A percentile compares a stretch with the other conserved stretches of the same genome.
These are phyloP conservation scores for Terfezia boudieri DNA, from an alignment of 495 filamentous ascomycete species.

Conservation along the genomic window DNA sequence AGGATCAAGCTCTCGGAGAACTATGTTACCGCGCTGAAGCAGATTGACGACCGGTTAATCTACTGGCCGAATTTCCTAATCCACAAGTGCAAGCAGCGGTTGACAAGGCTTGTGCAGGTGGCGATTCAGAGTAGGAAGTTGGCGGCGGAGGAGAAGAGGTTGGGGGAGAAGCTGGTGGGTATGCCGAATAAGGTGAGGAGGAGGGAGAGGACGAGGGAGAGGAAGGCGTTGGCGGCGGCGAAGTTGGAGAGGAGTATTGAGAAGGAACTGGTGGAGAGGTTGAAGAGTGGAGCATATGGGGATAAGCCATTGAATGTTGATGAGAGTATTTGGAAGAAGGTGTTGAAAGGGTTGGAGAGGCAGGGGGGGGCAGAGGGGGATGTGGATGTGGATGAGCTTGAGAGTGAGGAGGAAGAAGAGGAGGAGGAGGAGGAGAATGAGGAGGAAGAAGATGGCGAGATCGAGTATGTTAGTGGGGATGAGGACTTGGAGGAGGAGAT, in stretches of 20 bases:
- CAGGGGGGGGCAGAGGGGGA: slow-evolving; percentile 66
- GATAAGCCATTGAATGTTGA: slow-evolving; percentile 86
- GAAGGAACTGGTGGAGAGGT: slow-evolving; percentile 75
- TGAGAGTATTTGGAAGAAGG: slow-evolving; percentile 91
- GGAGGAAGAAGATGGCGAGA: slow-evolving; percentile 49
- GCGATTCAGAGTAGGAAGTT: slow-evolving; percentile 63
- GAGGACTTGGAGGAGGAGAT: slow-evolving; percentile 35
- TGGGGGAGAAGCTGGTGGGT: slow-evolving; percentile 80
- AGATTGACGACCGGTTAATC: slow-evolving; percentile 69
- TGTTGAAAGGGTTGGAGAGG: slow-evolving; percentile 69
- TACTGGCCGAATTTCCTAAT: slow-evolving; percentile 93
- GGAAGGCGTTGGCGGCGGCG: slow-evolving; percentile 80
- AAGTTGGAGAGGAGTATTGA: slow-evolving; percentile 94
- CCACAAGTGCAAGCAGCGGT: slow-evolving; percentile 94
- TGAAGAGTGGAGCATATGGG: slow-evolving; percentile 84
- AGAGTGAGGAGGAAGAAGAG: slow-evolving; percentile 61
- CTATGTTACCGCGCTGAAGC: slow-evolving; percentile 68
- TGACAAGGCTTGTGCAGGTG: slow-evolving; percentile 86
- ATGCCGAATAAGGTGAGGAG: slow-evolving; percentile 76
- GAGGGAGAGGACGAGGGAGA: slow-evolving; percentile 71
- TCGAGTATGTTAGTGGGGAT: slow-evolving; percentile 59
- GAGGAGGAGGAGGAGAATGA: slow-evolving; percentile 40
- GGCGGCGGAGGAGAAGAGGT: slow-evolving; percentile 63
- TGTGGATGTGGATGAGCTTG: slow-evolving; percentile 63
- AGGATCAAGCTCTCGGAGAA: slow-evolving; percentile 73